phyloP scores from a whole-genome alignment of 2,329 filamentous ascomycete species.

The Diaporthe citriasiana region DNA sequence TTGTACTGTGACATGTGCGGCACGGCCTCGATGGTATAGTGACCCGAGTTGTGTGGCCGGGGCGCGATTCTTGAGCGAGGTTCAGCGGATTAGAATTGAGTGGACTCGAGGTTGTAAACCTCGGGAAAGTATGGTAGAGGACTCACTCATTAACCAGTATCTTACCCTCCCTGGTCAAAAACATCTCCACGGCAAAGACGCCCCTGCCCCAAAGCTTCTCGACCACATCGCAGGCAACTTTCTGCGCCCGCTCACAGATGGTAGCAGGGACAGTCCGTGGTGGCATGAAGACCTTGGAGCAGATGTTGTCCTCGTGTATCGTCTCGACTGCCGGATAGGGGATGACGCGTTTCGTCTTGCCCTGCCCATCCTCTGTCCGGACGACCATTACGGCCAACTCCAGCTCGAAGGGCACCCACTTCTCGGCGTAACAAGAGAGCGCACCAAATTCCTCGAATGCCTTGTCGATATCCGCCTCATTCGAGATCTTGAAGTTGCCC shows the following conservation, averaged over 20 bases:
- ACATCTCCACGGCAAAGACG: constrained; percentile 97
- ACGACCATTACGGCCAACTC: constrained; percentile 97
- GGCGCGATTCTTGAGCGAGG: constrained; percentile 75
- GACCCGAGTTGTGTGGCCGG: constrained; percentile 88
- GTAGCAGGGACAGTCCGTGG: constrained; percentile 77
- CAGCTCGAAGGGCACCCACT: constrained; percentile 86
- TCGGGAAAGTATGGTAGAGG: not conserved
- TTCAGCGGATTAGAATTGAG: constrained; percentile 32
- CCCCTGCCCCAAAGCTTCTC: constrained; percentile 87
- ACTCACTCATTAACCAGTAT: constrained; percentile 34
- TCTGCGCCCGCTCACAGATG: constrained; percentile 76
- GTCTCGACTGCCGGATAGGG: constrained; percentile 95
- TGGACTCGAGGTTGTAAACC: constrained; percentile 33
- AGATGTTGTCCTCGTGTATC: constrained; percentile 94
- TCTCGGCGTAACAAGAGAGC: constrained; percentile 87
- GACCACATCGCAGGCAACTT: constrained; percentile 84
- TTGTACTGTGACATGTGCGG: constrained; percentile 91
- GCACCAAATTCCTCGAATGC: constrained; percentile 79
- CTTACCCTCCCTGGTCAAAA: constrained; percentile 79
- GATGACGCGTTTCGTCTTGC: constrained; percentile 65
- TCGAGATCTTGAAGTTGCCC: constrained; percentile 69
- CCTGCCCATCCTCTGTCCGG: constrained; percentile 80
- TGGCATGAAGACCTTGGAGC: constrained; percentile 91
- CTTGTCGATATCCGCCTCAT: constrained; percentile 64
- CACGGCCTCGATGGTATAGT: constrained; percentile 95